A percentile compares a stretch with the other conserved stretches of the same genome.
Evolutionary conservation across 2,329 filamentous ascomycete genomes (phyloP).

Genomic region (Curvularia sp.): DNA sequence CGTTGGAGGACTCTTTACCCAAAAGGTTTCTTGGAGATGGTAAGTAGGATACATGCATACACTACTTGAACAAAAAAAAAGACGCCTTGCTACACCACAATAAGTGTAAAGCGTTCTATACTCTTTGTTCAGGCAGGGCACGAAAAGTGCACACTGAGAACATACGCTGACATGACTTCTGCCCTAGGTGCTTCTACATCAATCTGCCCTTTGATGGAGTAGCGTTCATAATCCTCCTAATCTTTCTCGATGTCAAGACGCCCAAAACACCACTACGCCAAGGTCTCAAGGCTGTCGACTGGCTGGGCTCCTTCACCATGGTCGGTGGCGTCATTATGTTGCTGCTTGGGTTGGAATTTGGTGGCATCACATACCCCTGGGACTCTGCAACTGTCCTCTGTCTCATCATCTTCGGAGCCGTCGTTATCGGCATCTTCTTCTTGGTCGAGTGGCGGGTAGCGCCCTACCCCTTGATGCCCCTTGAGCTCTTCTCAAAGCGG

Average conservation of each 20-base stretch:
- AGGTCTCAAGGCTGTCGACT: slow-evolving; percentile 70
- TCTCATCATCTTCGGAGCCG: slow-evolving; percentile 74
- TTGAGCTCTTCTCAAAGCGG: slow-evolving; percentile 70
- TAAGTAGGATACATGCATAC: background rate
- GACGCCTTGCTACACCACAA: too few species aligned
- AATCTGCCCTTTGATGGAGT: slow-evolving; percentile 69
- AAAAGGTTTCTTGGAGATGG: slow-evolving; percentile 68
- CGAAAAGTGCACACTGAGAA: background rate
- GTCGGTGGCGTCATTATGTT: slow-evolving; percentile 84
- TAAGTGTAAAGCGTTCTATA: too few species aligned
- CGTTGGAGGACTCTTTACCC: slow-evolving; percentile 71
- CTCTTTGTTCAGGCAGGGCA: too few species aligned
- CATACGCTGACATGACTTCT: background rate
- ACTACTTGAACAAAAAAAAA: too few species aligned
- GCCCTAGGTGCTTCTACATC: slow-evolving; percentile 61
- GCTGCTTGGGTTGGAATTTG: slow-evolving; percentile 84
- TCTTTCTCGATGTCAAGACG: slow-evolving; percentile 71
- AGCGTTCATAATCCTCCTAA: slow-evolving; percentile 62
- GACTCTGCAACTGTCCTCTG: slow-evolving; percentile 75
- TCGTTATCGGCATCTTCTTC: slow-evolving; percentile 70
- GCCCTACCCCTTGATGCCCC: slow-evolving; percentile 78
- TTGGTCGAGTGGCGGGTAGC: slow-evolving; percentile 76
- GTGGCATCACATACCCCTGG: slow-evolving; percentile 78
- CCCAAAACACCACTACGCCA: slow-evolving; percentile 67
- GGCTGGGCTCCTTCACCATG: slow-evolving; percentile 69